Evolutionary conservation across 768 basidiomycete species (phyloP).

Genomic region (Pulveroboletus sp.): DNA sequence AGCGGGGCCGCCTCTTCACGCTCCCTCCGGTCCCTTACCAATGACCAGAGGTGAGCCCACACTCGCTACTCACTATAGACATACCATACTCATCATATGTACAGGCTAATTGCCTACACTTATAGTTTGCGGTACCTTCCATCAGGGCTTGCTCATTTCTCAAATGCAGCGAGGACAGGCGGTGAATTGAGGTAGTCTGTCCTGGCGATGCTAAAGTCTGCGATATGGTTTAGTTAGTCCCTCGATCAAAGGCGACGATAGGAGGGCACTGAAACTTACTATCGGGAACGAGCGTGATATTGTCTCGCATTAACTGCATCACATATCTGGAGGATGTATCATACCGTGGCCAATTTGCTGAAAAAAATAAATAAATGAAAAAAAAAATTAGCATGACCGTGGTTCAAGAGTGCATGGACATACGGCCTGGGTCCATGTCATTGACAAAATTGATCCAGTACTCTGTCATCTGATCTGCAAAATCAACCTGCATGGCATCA

Average conservation of each 20-base stretch:
- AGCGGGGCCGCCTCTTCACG: too few relatives aligned
- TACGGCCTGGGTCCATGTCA: conserved; percentile 53
- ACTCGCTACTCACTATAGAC: too few relatives aligned
- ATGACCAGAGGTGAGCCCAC: too few relatives aligned
- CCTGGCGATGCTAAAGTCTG: conserved; percentile 9
- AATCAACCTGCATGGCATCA: conserved; percentile 37
- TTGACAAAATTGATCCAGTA: conserved; percentile 55
- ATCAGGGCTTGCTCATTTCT: conserved; percentile 15
- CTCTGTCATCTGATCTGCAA: conserved; percentile 45
- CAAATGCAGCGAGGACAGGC: conserved; percentile 9
- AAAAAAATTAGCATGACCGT: not conserved
- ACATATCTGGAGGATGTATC: conserved; percentile 32
- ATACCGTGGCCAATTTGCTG: conserved; percentile 42
- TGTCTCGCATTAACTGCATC: conserved; percentile 47
- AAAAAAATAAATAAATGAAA: too few relatives aligned
- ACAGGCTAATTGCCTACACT: too few relatives aligned
- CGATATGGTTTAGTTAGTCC: not conserved
- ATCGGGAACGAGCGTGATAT: conserved; percentile 51
- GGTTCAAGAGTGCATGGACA: conserved; percentile 12
- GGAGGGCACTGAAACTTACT: conserved; percentile 27
- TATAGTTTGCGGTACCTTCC: too few relatives aligned
- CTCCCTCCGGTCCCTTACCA: too few relatives aligned
- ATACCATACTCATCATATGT: too few relatives aligned
- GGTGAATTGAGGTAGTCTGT: conserved; percentile 16
- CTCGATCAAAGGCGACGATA: not conserved